Evolutionary conservation across 2,329 filamentous ascomycete genomes (phyloP).

Genomic region (Botrytis medusae): DNA sequence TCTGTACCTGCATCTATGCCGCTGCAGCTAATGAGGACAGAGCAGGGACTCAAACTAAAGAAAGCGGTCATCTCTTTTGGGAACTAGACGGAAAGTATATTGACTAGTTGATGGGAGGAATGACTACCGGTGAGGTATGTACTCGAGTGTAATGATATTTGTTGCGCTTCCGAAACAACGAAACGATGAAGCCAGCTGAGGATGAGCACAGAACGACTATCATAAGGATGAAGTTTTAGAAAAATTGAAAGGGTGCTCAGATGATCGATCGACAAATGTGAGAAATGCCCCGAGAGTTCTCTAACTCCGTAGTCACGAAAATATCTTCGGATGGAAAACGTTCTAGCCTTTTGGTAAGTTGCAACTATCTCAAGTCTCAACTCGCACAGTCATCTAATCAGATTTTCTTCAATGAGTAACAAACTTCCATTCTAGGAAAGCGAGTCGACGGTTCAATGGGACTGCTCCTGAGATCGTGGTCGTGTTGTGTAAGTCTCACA

Average conservation of each 20-base stretch:
- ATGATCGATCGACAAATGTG: not conserved
- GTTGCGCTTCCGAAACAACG: not conserved
- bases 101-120: not conserved
- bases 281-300: constrained; percentile 1
- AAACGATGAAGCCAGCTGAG: not conserved
- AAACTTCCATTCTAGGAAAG: too few species aligned
- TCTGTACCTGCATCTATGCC: constrained; percentile 13
- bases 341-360: not conserved
- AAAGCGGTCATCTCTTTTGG: not conserved
- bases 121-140: not conserved
- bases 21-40: not conserved
- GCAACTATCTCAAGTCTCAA: not conserved
- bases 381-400: constrained; percentile 13
- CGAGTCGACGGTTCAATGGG: not conserved
- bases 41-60: not conserved
- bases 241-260: not conserved
- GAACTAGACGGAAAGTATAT: not conserved
- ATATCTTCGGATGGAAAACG: constrained; percentile 6
- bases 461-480: not conserved
- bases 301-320: not conserved
- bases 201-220: not conserved
- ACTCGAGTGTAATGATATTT: not conserved
- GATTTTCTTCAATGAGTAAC: not conserved
- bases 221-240: not conserved
- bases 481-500: not conserved